Evolutionary conservation across 2,329 filamentous ascomycete species (phyloP).

Genomic region (Hypoxylon sp.): DNA sequence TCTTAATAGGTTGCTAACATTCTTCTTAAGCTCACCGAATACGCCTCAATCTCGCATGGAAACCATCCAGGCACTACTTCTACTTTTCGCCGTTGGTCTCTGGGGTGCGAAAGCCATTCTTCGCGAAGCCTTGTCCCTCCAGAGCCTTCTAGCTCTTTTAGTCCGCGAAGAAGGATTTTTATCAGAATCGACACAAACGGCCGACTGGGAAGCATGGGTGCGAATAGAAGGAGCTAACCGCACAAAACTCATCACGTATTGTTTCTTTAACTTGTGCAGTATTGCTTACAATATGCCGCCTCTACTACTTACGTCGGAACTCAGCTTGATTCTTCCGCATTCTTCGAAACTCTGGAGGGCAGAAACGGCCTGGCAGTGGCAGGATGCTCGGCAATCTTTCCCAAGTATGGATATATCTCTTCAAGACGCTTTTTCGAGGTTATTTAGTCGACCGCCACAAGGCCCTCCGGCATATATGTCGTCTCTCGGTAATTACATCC

Average conservation of each 20-base stretch:
- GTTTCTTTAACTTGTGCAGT: slow-evolving; percentile 74
- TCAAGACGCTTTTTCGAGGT: slow-evolving; percentile 69
- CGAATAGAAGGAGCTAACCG: slow-evolving; percentile 69
- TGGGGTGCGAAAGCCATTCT: slow-evolving; percentile 74
- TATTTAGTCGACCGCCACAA: slow-evolving; percentile 67
- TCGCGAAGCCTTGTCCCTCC: slow-evolving; percentile 71
- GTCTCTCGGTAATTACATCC: slow-evolving; percentile 77
- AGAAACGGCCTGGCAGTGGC: slow-evolving; percentile 72
- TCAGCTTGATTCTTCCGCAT: slow-evolving; percentile 69
- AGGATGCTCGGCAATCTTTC: slow-evolving; percentile 68
- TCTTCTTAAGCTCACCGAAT: slow-evolving; percentile 66
- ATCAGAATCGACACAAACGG: slow-evolving; percentile 63
- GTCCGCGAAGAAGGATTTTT: slow-evolving; percentile 71
- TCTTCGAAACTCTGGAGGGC: slow-evolving; percentile 71
- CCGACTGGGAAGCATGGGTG: slow-evolving; percentile 73
- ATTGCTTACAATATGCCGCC: slow-evolving; percentile 74
- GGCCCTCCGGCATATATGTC: slow-evolving; percentile 66
- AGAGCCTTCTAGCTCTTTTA: slow-evolving; percentile 70
- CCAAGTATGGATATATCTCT: slow-evolving; percentile 67
- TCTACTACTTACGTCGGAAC: slow-evolving; percentile 69
- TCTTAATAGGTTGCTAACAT: slow-evolving; percentile 19
- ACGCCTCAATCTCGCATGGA: slow-evolving; percentile 72
- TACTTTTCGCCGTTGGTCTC: slow-evolving; percentile 72
- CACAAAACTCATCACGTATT: slow-evolving; percentile 73
- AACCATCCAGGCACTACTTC: slow-evolving; percentile 74